A percentile compares a stretch with the other conserved stretches of the same genome.
Conservation (phyloP, 495 filamentous ascomycete genomes). For the Glutinoglossum americanum region DNA sequence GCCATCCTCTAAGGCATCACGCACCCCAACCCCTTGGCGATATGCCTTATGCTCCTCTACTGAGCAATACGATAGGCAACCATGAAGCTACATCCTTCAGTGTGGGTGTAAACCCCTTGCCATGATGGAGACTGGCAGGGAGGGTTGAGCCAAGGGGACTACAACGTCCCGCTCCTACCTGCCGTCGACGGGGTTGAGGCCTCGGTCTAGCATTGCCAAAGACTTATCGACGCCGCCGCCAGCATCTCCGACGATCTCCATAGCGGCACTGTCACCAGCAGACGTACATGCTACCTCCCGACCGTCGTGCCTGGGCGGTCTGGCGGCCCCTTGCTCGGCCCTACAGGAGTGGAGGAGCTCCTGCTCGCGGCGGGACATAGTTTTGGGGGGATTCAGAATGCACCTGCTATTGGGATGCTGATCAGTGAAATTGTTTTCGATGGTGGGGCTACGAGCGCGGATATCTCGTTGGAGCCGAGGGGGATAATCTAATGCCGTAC, state of each 20-base stretch:
- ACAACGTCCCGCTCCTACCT: conserved; percentile 47
- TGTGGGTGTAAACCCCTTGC: too few species aligned
- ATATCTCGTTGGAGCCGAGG: conserved; percentile 19
- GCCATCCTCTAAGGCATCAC: too few species aligned
- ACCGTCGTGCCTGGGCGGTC: conserved; percentile 12
- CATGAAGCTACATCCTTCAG: too few species aligned
- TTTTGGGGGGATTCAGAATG: conserved; percentile 97
- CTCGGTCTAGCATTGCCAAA: conserved; percentile 52
- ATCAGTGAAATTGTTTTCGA: conserved; percentile 77
- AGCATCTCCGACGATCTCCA: conserved; percentile 48
- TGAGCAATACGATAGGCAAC: too few species aligned
- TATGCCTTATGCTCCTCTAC: too few species aligned
- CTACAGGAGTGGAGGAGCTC: conserved; percentile 51
- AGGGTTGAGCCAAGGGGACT: conserved; percentile 82
- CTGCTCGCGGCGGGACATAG: conserved; percentile 81
- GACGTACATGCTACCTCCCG: conserved; percentile 92
- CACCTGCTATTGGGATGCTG: conserved; percentile 69
- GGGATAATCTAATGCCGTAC: too few species aligned
- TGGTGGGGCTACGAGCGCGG: conserved; percentile 56
- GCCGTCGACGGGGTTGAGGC: conserved; percentile 58
- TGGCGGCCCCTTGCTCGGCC: conserved; percentile 53
- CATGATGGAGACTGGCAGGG: too few species aligned
- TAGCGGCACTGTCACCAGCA: conserved; percentile 49
- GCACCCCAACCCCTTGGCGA: too few species aligned
- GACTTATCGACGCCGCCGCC: conserved; percentile 63